Percentiles rank a stretch among this genome's conserved stretches.
Conservation (phyloP, 2,329 filamentous ascomycete species). For the Rhynchosporium graminicola region DNA sequence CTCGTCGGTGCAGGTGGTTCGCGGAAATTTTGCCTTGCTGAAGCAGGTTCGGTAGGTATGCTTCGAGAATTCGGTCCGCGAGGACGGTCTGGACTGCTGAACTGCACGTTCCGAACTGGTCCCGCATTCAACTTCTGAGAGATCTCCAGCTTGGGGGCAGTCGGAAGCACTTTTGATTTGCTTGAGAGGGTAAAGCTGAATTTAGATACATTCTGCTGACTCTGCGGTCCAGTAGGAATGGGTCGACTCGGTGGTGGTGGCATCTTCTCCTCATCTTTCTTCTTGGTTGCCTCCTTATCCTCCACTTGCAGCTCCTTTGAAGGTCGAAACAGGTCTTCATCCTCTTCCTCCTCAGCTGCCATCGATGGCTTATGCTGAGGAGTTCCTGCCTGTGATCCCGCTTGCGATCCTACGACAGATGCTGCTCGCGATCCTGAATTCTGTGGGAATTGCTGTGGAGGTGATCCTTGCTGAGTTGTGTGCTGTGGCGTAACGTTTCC, state of each 20-base stretch:
- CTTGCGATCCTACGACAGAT: slow-evolving; percentile 18
- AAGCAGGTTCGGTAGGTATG: slow-evolving; percentile 57
- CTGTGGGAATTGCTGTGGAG: slow-evolving; percentile 36
- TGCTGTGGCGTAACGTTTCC: slow-evolving; percentile 41
- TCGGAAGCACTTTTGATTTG: slow-evolving; percentile 58
- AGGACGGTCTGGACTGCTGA: slow-evolving; percentile 45
- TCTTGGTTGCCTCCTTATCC: slow-evolving; percentile 52
- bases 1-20: slow-evolving; percentile 44
- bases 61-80: slow-evolving; percentile 42
- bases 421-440: slow-evolving; percentile 27
- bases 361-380: slow-evolving; percentile 40
- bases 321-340: slow-evolving; percentile 62
- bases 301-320: slow-evolving; percentile 67
- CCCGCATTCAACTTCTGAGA: slow-evolving; percentile 67
- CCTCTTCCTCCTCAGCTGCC: slow-evolving; percentile 41
- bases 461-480: slow-evolving; percentile 26
- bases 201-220: slow-evolving; percentile 54
- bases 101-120: slow-evolving; percentile 33
- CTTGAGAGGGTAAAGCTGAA: slow-evolving; percentile 95
- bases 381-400: slow-evolving; percentile 27
- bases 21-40: slow-evolving; percentile 43
- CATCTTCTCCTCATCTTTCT: slow-evolving; percentile 53
- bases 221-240: slow-evolving; percentile 47
- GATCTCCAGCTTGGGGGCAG: slow-evolving; percentile 63
- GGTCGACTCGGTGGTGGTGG: slow-evolving; percentile 56